These are phyloP conservation scores for Chrysochromulina parva DNA, from an alignment of 78 protist genomes.

Conservation along the genomic window DNA sequence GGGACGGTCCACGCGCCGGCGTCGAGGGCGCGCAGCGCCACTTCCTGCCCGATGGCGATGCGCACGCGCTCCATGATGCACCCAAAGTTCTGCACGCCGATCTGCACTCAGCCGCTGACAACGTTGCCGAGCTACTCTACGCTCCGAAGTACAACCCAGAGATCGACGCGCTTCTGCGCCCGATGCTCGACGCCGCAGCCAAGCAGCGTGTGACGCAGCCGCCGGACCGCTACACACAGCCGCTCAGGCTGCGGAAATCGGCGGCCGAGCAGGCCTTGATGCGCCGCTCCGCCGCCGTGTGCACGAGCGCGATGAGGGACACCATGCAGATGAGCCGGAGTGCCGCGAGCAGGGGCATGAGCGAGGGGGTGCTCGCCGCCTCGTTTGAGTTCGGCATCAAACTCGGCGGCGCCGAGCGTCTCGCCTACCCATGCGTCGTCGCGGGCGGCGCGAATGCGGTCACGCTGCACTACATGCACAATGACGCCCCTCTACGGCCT, in stretches of 20 bases:
- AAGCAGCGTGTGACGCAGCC: background rate
- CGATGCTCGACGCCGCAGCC: background rate
- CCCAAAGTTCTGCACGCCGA: background rate
- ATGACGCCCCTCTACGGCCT: background rate
- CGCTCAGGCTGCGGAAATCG: background rate
- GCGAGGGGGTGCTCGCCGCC: conserved; percentile 10
- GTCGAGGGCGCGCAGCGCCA: background rate
- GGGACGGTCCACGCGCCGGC: conserved; percentile 17
- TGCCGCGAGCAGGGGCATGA: background rate
- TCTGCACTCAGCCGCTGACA: background rate
- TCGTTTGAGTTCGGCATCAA: background rate
- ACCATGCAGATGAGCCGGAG: background rate
- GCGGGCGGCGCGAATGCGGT: background rate
- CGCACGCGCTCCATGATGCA: background rate
- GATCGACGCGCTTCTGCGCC: background rate
- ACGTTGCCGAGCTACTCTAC: background rate
- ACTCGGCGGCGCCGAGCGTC: background rate
- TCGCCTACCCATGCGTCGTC: background rate
- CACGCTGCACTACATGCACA: conserved; percentile 11
- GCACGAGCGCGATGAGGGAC: background rate
- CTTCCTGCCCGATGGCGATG: background rate
- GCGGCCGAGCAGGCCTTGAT: background rate
- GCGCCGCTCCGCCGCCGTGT: background rate
- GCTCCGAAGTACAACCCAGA: background rate
- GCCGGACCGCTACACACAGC: background rate